phyloP scores from a whole-genome alignment of 2,329 filamentous ascomycete species.

The Claviceps purpurea region DNA sequence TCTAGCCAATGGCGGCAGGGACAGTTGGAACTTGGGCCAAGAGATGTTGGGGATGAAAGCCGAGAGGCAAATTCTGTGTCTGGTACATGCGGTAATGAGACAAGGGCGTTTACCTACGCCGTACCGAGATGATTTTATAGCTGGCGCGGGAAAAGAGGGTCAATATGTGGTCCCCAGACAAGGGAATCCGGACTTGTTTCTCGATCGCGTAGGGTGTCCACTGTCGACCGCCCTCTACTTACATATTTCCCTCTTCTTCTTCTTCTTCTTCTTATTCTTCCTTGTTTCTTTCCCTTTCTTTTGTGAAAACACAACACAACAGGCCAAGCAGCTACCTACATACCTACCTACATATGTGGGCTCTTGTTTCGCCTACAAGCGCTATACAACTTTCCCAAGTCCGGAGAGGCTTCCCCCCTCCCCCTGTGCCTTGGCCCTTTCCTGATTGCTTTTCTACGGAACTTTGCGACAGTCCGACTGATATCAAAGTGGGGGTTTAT shows the following conservation, averaged over 20 bases:
- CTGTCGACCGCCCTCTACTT: too few relatives aligned
- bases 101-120: neutral
- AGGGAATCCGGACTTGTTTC: neutral
- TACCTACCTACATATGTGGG: too few relatives aligned
- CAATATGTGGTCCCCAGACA: constrained; percentile 4
- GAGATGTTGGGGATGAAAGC: neutral
- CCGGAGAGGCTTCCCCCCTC: too few relatives aligned
- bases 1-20: neutral
- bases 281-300: neutral
- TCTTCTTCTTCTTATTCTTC: neutral
- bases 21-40: neutral
- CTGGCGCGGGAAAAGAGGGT: constrained; percentile 5
- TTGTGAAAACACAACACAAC: too few relatives aligned
- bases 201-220: too few relatives aligned
- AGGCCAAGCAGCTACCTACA: too few relatives aligned
- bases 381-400: too few relatives aligned
- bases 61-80: constrained; percentile 3
- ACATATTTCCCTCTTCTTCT: neutral
- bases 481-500: too few relatives aligned
- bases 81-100: neutral
- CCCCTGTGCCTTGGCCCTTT: too few relatives aligned
- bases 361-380: too few relatives aligned
- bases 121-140: neutral
- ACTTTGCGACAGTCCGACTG: too few relatives aligned
- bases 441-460: too few relatives aligned